These are phyloP conservation scores for Oryza australiensis DNA, from an alignment of 176 grass and related monocot species.

Conservation along the genomic window DNA sequence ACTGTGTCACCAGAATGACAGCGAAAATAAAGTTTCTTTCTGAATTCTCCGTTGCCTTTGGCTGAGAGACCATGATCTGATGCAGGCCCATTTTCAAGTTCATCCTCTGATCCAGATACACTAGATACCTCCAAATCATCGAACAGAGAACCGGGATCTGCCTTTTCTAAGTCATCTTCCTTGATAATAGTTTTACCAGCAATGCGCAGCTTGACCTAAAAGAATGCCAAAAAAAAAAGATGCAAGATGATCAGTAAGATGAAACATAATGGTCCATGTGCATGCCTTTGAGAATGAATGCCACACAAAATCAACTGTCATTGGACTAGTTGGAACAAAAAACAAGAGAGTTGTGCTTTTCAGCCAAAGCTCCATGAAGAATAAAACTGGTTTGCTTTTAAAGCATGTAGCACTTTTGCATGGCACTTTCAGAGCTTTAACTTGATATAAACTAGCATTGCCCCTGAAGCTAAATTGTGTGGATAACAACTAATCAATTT, in stretches of 20 bases:
- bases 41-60: conserved; percentile 71
- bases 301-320: neutral
- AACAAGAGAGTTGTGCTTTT: neutral
- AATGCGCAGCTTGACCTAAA: conserved; percentile 78
- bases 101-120: conserved; percentile 93
- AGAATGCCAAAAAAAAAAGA: conserved; percentile 16
- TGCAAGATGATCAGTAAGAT: conserved; percentile 4
- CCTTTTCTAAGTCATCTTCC: conserved; percentile 81
- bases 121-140: conserved; percentile 89
- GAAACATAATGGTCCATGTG: neutral
- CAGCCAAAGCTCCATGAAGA: neutral
- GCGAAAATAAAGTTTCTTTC: conserved; percentile 72
- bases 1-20: conserved; percentile 50
- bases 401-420: neutral
- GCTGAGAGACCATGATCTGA: conserved; percentile 33
- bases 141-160: conserved; percentile 64
- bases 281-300: neutral
- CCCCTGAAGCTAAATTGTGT: neutral
- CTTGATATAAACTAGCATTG: neutral
- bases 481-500: neutral
- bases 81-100: conserved; percentile 56
- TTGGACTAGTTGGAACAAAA: neutral
- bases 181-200: conserved; percentile 89
- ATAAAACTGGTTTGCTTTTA: conserved; percentile 3
- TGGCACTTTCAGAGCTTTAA: neutral